Evolutionary conservation across 148 eudicot species (phyloP), one percentile per base, ranked within the genome.

Genomic region (Rhododendron molle): DNA sequence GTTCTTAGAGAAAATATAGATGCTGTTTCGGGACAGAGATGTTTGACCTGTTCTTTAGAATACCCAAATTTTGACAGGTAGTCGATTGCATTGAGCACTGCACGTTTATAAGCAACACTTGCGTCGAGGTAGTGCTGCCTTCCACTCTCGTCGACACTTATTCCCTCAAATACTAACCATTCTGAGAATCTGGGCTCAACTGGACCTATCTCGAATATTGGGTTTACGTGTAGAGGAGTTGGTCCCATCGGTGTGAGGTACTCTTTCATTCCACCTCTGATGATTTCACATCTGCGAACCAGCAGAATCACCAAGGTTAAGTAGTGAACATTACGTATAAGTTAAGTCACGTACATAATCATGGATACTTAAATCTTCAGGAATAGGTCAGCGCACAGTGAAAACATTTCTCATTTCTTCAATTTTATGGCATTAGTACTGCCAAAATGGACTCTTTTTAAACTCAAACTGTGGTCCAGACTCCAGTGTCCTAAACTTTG

Each of bases 231-330:
- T 21, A 96, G 92, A 52, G 93, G 91, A 85, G 99, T 94, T 9
- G 99, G 99, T 40, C 99, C 98, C 99, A 96, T 96, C 32, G 99
- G 99, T 69, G 99, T 96, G 28, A 96, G 93, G 91, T 95, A 96
- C 85, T 95, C 95, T 90, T 94, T 95, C 98, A 96, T 95, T 82
- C 98, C 98, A 49, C 92, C 94, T 89, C 96, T 89, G 84, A 96
- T 95, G 82, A 96, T 94, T 30, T 96, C 99, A 86, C 98, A 96
- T 91, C 99, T 96, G 86, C 49, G 43, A 40, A 43, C 15, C 81
- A 32, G n/a, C 76, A 43, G 65, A 76, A 83, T 34, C 15, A 83
- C 9, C 50, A 30, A 81, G 32, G 11, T 44, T 78, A 58, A 82
- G 49, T 67, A 20, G 26, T 49, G 32, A 87, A 58, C 40, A 50